Conservation (phyloP, 2,329 filamentous ascomycete species). For the Aspergillus fumigatiaffinis region DNA sequence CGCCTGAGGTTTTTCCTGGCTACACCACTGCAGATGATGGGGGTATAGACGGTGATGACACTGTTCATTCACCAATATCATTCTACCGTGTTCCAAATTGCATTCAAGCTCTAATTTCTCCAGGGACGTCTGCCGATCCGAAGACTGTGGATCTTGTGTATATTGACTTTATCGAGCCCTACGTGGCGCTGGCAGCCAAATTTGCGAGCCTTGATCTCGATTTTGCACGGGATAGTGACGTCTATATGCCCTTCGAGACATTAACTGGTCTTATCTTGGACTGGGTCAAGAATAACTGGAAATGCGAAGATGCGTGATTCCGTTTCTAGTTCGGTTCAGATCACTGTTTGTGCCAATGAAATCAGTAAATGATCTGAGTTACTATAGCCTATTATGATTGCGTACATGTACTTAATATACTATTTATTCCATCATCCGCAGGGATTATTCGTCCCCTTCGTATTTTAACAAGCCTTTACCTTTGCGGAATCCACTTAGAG, state of each 20-base stretch:
- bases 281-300: constrained; percentile 58
- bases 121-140: constrained; percentile 47
- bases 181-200: constrained; percentile 71
- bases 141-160: constrained; percentile 83
- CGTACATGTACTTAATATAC: constrained; percentile 10
- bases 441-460: constrained; percentile 40
- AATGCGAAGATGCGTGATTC: constrained; percentile 21
- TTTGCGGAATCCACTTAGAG: constrained; percentile 74
- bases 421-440: background rate
- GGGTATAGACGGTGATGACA: constrained; percentile 84
- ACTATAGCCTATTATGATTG: background rate
- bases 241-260: constrained; percentile 51
- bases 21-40: constrained; percentile 88
- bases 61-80: constrained; percentile 68
- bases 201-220: constrained; percentile 52
- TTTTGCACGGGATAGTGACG: constrained; percentile 46
- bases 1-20: constrained; percentile 57
- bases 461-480: constrained; percentile 93
- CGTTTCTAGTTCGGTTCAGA: background rate
- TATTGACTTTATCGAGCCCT: constrained; percentile 83
- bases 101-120: constrained; percentile 63
- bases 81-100: constrained; percentile 81
- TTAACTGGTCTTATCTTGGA: constrained; percentile 56
- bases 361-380: background rate
- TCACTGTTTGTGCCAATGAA: background rate